A percentile compares a stretch with the other conserved stretches of the same genome.
Evolutionary conservation across 2,329 filamentous ascomycete species (phyloP).

Genomic region (Colletotrichum endophyticum): DNA sequence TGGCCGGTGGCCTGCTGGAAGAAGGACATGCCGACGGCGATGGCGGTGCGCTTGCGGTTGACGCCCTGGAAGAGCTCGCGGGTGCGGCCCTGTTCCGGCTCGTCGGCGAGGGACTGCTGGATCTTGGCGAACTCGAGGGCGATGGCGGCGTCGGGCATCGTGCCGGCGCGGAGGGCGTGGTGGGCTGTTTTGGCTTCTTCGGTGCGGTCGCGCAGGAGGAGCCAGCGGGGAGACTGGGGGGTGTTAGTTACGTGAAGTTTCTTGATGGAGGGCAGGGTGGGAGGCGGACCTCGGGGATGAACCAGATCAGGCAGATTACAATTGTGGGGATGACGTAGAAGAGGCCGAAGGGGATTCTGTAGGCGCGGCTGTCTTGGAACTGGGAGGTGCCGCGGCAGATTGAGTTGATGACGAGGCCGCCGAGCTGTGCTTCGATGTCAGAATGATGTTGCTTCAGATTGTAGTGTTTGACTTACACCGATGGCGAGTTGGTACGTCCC

Average conservation of each 20-base stretch:
- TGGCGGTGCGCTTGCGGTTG: conserved; percentile 29
- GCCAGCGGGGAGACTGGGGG: conserved; percentile 30
- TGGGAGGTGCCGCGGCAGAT: conserved; percentile 33
- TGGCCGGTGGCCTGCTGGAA: conserved; percentile 25
- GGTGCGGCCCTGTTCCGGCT: conserved; percentile 13
- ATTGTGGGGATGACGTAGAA: conserved; percentile 37
- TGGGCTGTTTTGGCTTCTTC: conserved; percentile 32
- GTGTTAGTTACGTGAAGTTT: background rate
- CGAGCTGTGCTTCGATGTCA: background rate
- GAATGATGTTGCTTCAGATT: background rate
- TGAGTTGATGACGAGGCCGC: conserved; percentile 31
- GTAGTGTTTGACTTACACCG: background rate
- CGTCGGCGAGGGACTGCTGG: conserved; percentile 6
- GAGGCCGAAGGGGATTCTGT: conserved; percentile 36
- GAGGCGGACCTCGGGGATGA: conserved; percentile 29
- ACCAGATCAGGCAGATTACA: conserved; percentile 28
- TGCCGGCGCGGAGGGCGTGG: conserved; percentile 25
- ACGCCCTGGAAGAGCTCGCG: conserved; percentile 30
- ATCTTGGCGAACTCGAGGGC: conserved; percentile 22
- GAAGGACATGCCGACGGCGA: conserved; percentile 26
- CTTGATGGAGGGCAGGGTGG: background rate
- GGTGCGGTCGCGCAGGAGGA: conserved; percentile 27
- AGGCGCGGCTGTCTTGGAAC: conserved; percentile 32
- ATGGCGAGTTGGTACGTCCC: conserved; percentile 38
- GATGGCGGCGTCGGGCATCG: conserved; percentile 27